phyloP scores from a whole-genome alignment of 768 basidiomycete genomes.

The Neoboletus magnificus region DNA sequence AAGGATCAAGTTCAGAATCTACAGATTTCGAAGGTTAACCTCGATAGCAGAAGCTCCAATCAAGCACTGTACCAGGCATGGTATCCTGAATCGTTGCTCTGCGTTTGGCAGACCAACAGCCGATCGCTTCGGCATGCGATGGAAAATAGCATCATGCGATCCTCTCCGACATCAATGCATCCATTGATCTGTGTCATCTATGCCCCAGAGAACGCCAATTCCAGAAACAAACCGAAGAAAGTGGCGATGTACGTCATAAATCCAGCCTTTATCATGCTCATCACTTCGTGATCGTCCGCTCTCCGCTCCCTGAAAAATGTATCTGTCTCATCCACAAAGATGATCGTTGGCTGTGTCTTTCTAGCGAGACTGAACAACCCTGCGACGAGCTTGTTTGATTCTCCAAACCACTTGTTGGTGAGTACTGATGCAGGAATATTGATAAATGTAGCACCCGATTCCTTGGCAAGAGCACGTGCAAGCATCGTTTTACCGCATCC shows the following conservation, averaged over 20 bases:
- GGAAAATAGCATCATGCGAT: slow-evolving; percentile 84
- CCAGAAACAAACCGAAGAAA: slow-evolving; percentile 3
- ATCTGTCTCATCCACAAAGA: slow-evolving; percentile 99
- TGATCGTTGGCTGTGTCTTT: slow-evolving; percentile 92
- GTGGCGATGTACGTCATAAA: slow-evolving; percentile 76
- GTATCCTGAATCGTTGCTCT: slow-evolving; percentile 80
- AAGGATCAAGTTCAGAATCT: slow-evolving; percentile 81
- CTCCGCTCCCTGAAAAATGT: slow-evolving; percentile 88
- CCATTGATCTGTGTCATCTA: slow-evolving; percentile 69
- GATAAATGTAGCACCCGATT: slow-evolving; percentile 96
- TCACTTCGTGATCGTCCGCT: slow-evolving; percentile 92
- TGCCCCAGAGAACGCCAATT: neutral
- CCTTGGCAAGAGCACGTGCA: slow-evolving; percentile 97
- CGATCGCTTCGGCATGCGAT: slow-evolving; percentile 98
- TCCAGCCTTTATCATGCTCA: slow-evolving; percentile 97
- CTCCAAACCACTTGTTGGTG: slow-evolving; percentile 83
- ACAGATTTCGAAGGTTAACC: neutral
- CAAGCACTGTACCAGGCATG: slow-evolving; percentile 56
- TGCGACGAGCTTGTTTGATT: slow-evolving; percentile 93
- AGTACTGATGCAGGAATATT: slow-evolving; percentile 74
- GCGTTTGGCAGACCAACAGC: slow-evolving; percentile 75
- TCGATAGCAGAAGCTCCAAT: neutral
- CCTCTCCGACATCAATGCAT: slow-evolving; percentile 82
- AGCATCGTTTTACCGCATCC: slow-evolving; percentile 99
- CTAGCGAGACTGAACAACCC: slow-evolving; percentile 91